phyloP scores from a whole-genome alignment of 2,329 filamentous ascomycete genomes.

The Didymellaceae sp. region DNA sequence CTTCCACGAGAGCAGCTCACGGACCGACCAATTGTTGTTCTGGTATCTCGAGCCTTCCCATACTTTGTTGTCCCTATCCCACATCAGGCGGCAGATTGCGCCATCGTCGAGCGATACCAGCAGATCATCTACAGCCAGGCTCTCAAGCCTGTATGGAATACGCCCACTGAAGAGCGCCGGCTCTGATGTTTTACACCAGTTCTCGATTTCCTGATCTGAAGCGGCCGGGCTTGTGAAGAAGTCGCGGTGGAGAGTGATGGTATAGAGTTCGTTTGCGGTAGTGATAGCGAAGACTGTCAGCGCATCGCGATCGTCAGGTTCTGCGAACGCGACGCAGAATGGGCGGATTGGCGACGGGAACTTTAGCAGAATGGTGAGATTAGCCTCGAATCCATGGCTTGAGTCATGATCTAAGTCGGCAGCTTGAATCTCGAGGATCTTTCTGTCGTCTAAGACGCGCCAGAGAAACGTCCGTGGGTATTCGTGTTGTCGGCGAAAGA shows the following conservation, averaged over 20 bases:
- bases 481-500: conserved; percentile 77
- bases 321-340: conserved; percentile 81
- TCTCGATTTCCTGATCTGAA: conserved; percentile 74
- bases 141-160: conserved; percentile 79
- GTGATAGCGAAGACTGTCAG: conserved; percentile 83
- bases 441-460: conserved; percentile 83
- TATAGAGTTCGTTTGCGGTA: conserved; percentile 78
- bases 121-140: conserved; percentile 74
- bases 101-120: conserved; percentile 84
- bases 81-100: conserved; percentile 69
- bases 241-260: conserved; percentile 80
- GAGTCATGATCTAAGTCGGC: conserved; percentile 77
- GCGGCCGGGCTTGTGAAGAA: conserved; percentile 75
- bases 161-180: conserved; percentile 79
- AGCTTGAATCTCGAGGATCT: conserved; percentile 79
- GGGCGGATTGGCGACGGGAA: conserved; percentile 77
- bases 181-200: conserved; percentile 76
- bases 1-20: conserved; percentile 70
- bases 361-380: conserved; percentile 76
- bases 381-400: conserved; percentile 69
- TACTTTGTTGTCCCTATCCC: conserved; percentile 38
- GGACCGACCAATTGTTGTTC: conserved; percentile 71
- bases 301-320: conserved; percentile 77
- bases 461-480: conserved; percentile 88
- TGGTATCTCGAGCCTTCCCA: conserved; percentile 79